A percentile compares a stretch with the other conserved stretches of the same genome.
Evolutionary conservation across 192 early-diverging fungal genomes (phyloP).

Genomic region (Gamsiella multidivaricata): DNA sequence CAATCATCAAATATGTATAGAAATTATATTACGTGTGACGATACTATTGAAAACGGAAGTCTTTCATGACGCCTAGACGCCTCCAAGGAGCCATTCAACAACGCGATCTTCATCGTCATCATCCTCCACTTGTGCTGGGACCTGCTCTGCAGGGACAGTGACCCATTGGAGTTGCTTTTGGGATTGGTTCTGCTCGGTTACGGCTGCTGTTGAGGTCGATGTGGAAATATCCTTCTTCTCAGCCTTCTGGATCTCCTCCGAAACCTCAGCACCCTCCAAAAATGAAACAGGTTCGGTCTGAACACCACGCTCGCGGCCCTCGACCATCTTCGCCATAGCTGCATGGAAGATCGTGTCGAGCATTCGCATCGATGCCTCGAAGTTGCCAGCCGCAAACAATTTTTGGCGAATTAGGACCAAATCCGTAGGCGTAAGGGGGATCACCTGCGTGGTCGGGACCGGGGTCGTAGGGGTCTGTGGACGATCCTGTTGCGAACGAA

Average conservation of each 20-base stretch:
- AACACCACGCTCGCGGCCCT: conserved; percentile 50
- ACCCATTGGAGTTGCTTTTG: conserved; percentile 43
- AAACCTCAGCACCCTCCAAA: conserved; percentile 3
- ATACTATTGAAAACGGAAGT: too few species aligned
- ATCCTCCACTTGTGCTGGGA: conserved; percentile 16
- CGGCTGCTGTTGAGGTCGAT: conserved; percentile 11
- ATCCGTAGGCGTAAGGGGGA: conserved; percentile 40
- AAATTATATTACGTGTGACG: too few species aligned
- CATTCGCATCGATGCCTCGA: conserved; percentile 53
- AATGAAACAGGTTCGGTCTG: conserved; percentile 38
- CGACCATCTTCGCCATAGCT: conserved; percentile 54
- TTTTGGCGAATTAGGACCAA: conserved; percentile 52
- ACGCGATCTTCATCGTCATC: conserved; percentile 54
- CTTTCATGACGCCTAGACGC: too few species aligned
- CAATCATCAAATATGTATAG: too few species aligned
- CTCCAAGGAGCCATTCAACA: conserved; percentile 50
- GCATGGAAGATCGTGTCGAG: conserved; percentile 53
- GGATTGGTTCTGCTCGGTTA: conserved; percentile 3
- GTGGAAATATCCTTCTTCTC: background rate
- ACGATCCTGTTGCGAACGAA: conserved; percentile 25
- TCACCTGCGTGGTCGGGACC: conserved; percentile 46
- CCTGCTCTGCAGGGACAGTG: background rate
- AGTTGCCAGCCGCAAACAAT: conserved; percentile 51
- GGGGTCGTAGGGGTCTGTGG: conserved; percentile 47
- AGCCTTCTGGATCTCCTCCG: conserved; percentile 3